Conservation (phyloP, 257 asterid species). For the Solanum sejunctum region DNA sequence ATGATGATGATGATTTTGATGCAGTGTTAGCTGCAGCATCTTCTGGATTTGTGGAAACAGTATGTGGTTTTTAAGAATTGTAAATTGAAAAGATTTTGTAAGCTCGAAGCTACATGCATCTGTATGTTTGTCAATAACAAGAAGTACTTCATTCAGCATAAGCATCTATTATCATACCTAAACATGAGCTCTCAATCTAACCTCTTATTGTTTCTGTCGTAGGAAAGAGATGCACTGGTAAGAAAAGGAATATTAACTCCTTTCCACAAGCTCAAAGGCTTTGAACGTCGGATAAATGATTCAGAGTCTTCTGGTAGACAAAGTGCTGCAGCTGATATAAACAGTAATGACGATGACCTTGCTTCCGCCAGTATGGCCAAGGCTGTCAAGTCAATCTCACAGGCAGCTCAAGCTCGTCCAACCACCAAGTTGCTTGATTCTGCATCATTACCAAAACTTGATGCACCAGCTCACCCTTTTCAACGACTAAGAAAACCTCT, state of each 20-base stretch:
- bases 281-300: slow-evolving; percentile 79
- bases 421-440: slow-evolving; percentile 73
- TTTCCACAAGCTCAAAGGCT: slow-evolving; percentile 89
- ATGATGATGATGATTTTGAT: slow-evolving; percentile 83
- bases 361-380: slow-evolving; percentile 68
- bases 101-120: not conserved
- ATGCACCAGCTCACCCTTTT: slow-evolving; percentile 69
- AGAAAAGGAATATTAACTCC: slow-evolving; percentile 95
- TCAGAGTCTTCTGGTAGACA: slow-evolving; percentile 46
- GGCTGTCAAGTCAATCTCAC: slow-evolving; percentile 54
- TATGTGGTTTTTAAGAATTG: slow-evolving; percentile 27
- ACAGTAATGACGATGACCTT: slow-evolving; percentile 18
- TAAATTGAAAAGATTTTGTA: not conserved
- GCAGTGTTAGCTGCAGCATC: slow-evolving; percentile 78
- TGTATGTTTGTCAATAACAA: not conserved
- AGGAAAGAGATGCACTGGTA: slow-evolving; percentile 94
- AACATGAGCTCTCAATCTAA: slow-evolving; percentile 5
- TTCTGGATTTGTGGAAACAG: slow-evolving; percentile 89
- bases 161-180: not conserved
- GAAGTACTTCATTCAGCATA: not conserved
- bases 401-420: slow-evolving; percentile 84
- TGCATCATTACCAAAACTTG: slow-evolving; percentile 58
- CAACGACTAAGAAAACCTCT: slow-evolving; percentile 48
- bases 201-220: slow-evolving; percentile 13
- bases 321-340: slow-evolving; percentile 14